Evolutionary conservation across 2,329 filamentous ascomycete genomes (phyloP), one percentile per base, ranked within the genome.

Genomic region (Clonostachys rosea): DNA sequence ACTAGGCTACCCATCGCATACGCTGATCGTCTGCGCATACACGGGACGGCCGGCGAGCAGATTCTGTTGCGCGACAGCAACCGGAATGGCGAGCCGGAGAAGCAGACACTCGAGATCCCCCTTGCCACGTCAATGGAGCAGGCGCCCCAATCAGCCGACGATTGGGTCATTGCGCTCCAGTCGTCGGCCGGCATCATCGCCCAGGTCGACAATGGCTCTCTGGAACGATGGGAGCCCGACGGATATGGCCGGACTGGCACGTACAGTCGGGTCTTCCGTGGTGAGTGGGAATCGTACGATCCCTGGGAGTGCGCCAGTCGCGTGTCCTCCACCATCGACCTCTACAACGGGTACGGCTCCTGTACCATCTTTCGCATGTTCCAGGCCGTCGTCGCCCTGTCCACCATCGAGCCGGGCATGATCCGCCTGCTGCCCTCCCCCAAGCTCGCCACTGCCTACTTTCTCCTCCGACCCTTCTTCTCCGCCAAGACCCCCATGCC

Each of bases 361-460:
- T 81, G 77, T 56, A 76, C 73, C 52, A 78, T 80, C 61, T 78
- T 80, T 59, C 75, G 77, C 56, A 77, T 81, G 71, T 81, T 79
- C 60, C 76, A 80, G 57, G 78, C 77, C 46, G 72, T 80, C 43
- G 62, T 81, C 6, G 76, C 76, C 5, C 66, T 80, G 40, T 78
- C 74, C 12, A 71, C 71, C 13, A 74, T 79, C 36, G 79, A 78
- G 1, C 84, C 86, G 0, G 79, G 78, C 17, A 84, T 90, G 63
- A 85, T 88, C 7, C 88, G 85, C 0, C 68, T 94, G 13, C 75
- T 85, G 16, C 84, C 91, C 2, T 90, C 89, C 52, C 88, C 89
- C 0, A 75, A 77, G 46, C 79, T 87, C 47, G 83, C 87, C 14
- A 91, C 87, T 0, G 84, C 87, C 3, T 94, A 94, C 65, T 85